Base-by-base conservation (phyloP, 257 asterid species). In the Asclepias syriaca region DNA sequence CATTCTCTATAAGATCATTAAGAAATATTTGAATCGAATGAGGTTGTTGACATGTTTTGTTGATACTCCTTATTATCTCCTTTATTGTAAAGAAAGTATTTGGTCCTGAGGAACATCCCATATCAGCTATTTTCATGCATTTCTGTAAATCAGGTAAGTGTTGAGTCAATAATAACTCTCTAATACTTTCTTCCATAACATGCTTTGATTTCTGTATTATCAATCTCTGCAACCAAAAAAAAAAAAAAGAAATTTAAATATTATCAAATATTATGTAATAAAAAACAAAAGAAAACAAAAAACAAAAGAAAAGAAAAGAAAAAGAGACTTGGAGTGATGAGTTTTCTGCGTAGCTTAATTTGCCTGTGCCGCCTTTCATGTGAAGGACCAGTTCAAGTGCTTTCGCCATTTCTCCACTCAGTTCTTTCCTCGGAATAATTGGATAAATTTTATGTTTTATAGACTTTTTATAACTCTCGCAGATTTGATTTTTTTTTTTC, bases 71-170 rank as follows among this genome's bases (percentile, higher is more conserved):
- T 18, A 70, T 51, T 10, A 76, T 64, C 14, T 51, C 21, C 11
- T 43, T 24, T 0, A n/a, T 2, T 6, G 75, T 12, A 4, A 77
- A 15, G 8, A 71, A 59, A n/a, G 81, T 40, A 58, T 77, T 77
- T 2, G 77, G 81, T 12, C 81, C 74, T 4, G 77, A 77, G 0
- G 81, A 71, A 37, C 81, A 77, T 4, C 81, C 81, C 70, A 77
- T 46, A 45, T 77, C 77, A 2, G 59, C 77, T 4, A 72, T 65
- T 16, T 10, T 72, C 2, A 72, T 8, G 65, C 74, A 65, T 3
- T 56, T 18, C 8, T 46, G 43, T 10, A 18, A 3, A 43, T 1
- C 24, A 11, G 0, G 6, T 1, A 11, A 34, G 13, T 19, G 12
- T 18, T n/a, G 12, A 40, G 29, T 43, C 8, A 77, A 40, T 40